Evolutionary conservation across 768 basidiomycete genomes (phyloP).

Genomic region (Hericium erinaceus): DNA sequence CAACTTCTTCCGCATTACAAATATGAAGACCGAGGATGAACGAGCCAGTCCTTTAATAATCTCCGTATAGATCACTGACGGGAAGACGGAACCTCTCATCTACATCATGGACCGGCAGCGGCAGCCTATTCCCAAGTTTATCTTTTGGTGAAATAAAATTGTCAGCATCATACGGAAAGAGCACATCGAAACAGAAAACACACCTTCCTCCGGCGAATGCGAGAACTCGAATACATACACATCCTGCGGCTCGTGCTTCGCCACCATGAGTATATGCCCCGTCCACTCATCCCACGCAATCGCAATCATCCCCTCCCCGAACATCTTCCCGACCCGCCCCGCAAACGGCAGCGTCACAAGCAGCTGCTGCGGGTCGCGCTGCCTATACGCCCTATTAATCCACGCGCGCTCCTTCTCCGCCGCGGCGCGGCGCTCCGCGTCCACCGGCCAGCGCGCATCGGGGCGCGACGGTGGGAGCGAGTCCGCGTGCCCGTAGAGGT

Average conservation of each 20-base stretch:
- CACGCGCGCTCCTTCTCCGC: constrained; percentile 13
- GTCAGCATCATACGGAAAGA: neutral
- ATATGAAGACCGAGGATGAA: too few species aligned
- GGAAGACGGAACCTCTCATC: constrained; percentile 7
- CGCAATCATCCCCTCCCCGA: constrained; percentile 3
- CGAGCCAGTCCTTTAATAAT: too few species aligned
- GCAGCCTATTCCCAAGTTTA: constrained; percentile 10
- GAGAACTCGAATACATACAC: constrained; percentile 13
- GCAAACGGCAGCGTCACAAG: constrained; percentile 8
- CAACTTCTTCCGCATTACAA: too few species aligned
- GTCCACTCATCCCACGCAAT: constrained; percentile 14
- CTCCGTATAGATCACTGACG: too few species aligned
- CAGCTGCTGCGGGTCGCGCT: constrained; percentile 6
- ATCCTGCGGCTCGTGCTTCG: constrained; percentile 5
- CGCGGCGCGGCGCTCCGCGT: constrained; percentile 7
- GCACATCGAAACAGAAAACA: neutral
- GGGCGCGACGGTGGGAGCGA: constrained; percentile 3
- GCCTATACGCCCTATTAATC: constrained; percentile 5
- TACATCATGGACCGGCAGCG: constrained; percentile 10
- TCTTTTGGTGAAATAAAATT: neutral
- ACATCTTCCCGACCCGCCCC: constrained; percentile 6
- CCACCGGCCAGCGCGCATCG: constrained; percentile 9
- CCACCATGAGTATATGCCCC: constrained; percentile 8
- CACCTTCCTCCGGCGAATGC: constrained; percentile 12
- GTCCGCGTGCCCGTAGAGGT: constrained; percentile 12